Conservation (phyloP, 2,329 filamentous ascomycete genomes). For the Fusarium sp. region DNA sequence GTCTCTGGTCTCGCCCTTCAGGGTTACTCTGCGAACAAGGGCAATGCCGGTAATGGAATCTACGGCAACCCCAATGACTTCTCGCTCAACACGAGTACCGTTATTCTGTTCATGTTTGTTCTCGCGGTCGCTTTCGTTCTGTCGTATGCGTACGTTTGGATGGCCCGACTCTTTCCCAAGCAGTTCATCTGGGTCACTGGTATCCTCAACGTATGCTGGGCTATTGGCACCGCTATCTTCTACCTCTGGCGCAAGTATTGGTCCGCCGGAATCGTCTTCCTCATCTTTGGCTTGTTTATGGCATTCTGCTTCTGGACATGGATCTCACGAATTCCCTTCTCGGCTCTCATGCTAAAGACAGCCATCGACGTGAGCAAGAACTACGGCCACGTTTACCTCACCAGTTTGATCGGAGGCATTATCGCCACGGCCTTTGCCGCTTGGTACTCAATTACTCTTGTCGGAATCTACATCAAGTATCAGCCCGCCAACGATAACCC, state of each 20-base stretch:
- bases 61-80: slow-evolving; percentile 75
- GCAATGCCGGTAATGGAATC: slow-evolving; percentile 76
- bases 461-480: slow-evolving; percentile 87
- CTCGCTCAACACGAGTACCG: slow-evolving; percentile 81
- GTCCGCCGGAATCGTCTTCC: slow-evolving; percentile 86
- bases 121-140: slow-evolving; percentile 78
- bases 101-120: slow-evolving; percentile 85
- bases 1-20: slow-evolving; percentile 81
- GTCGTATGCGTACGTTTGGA: slow-evolving; percentile 80
- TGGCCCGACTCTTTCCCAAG: slow-evolving; percentile 83
- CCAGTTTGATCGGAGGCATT: slow-evolving; percentile 85
- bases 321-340: slow-evolving; percentile 92
- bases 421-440: slow-evolving; percentile 79
- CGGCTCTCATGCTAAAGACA: slow-evolving; percentile 87
- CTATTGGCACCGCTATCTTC: slow-evolving; percentile 86
- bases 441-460: slow-evolving; percentile 88
- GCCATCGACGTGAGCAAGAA: slow-evolving; percentile 85
- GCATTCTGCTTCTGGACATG: slow-evolving; percentile 87
- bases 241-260: slow-evolving; percentile 83
- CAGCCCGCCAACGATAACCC: slow-evolving; percentile 69
- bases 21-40: slow-evolving; percentile 74
- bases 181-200: slow-evolving; percentile 93
- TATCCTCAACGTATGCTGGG: slow-evolving; percentile 86
- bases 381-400: slow-evolving; percentile 86
- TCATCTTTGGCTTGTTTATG: slow-evolving; percentile 79